Base-by-base conservation (phyloP, 352 stramenopile genomes). In the Phytophthora multivora region DNA sequence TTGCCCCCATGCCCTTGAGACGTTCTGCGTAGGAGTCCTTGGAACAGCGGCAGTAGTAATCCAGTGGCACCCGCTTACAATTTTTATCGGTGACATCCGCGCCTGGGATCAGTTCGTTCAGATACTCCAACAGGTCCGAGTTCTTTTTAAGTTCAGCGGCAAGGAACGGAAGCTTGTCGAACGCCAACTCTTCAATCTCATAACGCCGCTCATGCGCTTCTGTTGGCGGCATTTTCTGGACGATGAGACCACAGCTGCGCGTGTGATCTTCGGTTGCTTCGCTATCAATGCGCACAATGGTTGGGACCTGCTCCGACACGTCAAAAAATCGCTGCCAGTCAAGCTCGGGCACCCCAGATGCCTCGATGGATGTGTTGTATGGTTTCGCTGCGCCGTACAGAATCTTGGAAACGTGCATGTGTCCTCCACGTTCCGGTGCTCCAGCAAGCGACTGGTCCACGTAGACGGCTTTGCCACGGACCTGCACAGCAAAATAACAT, bases 241-340 rank as follows among this genome's bases (percentile, higher is more conserved):
- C 77, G 42, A 89, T 93, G 12, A 96, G 53, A 6, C 87, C 87
- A 61, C 81, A 91, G 52, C 73, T 89, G 15, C 69, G 69, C 13
- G 88, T 67, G 25, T 83, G 67, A 25, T 83, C 79, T 16, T 79
- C 69, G 4, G 70, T 57, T 0, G 76, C 38, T 26, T 80, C 66
- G 36, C 83, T 90, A 23, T 86, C 78, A 51, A 95, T 83, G 25
- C 83, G 85, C 26, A 95, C 85, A 16, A 89, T 83, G 3, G 87
- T 93, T n/a, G 87, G 85, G 4, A 93, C 72, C 61, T 95, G 87
- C 79, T 95, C 87, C 10, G 87, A 95, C 11, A 83, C 49, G 56
- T 95, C 85, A 52, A 90, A 95, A 67, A 91, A 92, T 12, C 78
- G 75, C 57, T 96, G 87, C 79, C 83, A 96, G 55, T 96, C 87